Evolutionary conservation across 2,329 filamentous ascomycete species (phyloP).

Genomic region (Fusarium goolgardi): DNA sequence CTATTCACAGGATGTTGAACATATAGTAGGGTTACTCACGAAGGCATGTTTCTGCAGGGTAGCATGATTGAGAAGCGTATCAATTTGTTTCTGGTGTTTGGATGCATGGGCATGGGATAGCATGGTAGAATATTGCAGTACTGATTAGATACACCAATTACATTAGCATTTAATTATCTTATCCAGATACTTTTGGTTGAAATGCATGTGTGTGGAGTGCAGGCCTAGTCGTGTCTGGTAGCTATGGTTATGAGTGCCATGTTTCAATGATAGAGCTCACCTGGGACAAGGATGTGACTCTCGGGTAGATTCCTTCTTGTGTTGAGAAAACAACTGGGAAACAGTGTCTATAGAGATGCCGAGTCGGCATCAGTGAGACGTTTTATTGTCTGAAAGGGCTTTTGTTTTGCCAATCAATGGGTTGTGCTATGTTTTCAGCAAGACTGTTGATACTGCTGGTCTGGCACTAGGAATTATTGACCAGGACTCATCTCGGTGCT

Average conservation of each 20-base stretch:
- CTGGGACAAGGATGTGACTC: too few species aligned
- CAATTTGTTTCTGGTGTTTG: constrained; percentile 7
- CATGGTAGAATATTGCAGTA: constrained; percentile 1
- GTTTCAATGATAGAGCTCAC: background rate
- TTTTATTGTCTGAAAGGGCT: background rate
- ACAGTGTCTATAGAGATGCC: background rate
- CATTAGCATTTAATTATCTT: background rate
- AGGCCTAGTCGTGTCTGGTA: background rate
- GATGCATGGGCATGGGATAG: constrained; percentile 1
- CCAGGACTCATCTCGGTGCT: background rate
- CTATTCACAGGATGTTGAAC: background rate
- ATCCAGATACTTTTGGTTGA: rapidly evolving
- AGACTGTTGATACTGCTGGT: background rate
- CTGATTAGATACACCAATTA: constrained; percentile 12
- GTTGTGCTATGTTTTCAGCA: background rate
- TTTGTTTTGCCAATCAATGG: background rate
- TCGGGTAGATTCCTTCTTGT: too few species aligned
- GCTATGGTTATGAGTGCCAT: background rate
- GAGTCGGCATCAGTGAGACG: background rate
- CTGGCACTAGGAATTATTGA: background rate
- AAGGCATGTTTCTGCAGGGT: background rate
- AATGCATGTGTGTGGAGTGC: background rate
- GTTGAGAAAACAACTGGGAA: background rate
- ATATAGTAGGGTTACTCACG: background rate
- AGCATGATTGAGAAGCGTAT: background rate